These are phyloP conservation scores for Cydonia oblonga DNA, from an alignment of 331 rosid species.

Conservation along the genomic window DNA sequence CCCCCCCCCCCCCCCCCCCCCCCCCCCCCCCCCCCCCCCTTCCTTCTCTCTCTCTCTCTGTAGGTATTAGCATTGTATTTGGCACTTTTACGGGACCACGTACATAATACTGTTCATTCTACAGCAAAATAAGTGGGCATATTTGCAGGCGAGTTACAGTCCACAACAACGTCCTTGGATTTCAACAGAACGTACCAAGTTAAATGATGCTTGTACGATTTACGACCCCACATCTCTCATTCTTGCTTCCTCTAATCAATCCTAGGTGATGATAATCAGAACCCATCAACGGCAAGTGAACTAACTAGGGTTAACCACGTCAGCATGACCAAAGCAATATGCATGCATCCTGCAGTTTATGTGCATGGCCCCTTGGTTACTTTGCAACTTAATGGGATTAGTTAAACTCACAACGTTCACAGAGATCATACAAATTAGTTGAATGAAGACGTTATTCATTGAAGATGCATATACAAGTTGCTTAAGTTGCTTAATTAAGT, in stretches of 20 bases:
- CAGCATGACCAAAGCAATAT: not conserved
- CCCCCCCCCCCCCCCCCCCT: too few relatives aligned
- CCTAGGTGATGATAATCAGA: not conserved
- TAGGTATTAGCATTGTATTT: too few relatives aligned
- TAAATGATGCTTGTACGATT: not conserved
- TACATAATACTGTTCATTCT: not conserved
- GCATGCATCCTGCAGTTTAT: not conserved
- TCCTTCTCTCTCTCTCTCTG: too few relatives aligned
- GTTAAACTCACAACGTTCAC: too few relatives aligned
- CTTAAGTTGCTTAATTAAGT: not conserved
- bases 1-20: too few relatives aligned
- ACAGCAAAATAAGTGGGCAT: not conserved
- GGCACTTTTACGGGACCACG: too few relatives aligned
- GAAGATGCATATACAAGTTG: not conserved
- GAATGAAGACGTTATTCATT: too few relatives aligned
- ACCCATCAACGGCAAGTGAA: not conserved
- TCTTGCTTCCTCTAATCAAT: not conserved
- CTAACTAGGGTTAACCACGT: not conserved
- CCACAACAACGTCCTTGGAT: too few relatives aligned
- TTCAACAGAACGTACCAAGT: not conserved
- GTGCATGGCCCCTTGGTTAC: not conserved
- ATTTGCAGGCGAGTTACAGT: not conserved
- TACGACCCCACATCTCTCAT: not conserved
- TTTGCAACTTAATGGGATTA: too few relatives aligned
- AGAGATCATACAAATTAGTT: too few relatives aligned